Evolutionary conservation across 2,329 filamentous ascomycete genomes (phyloP).

Genomic region (Aureobasidium musti): DNA sequence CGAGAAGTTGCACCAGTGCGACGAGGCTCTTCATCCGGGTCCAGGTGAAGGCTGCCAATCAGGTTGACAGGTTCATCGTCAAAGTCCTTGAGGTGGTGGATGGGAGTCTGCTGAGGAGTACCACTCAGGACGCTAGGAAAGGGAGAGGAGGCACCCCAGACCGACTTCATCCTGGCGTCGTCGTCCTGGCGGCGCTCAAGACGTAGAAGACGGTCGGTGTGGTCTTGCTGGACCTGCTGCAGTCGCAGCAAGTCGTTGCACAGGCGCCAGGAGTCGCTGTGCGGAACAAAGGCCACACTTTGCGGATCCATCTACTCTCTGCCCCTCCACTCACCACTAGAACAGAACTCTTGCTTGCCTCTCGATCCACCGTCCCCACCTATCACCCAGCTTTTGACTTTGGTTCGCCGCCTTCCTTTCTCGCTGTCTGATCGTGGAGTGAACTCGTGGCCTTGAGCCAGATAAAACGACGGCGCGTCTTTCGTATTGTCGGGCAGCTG

Average conservation of each 20-base stretch:
- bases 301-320: constrained; percentile 60
- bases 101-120: constrained; percentile 77
- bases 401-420: background rate
- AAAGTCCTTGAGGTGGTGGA: constrained; percentile 85
- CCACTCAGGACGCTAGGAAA: constrained; percentile 84
- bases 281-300: constrained; percentile 61
- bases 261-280: constrained; percentile 60
- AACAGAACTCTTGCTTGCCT: background rate
- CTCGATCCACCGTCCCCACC: background rate
- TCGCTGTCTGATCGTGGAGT: background rate
- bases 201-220: constrained; percentile 61
- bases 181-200: constrained; percentile 65
- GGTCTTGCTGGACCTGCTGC: constrained; percentile 61
- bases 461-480: background rate
- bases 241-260: constrained; percentile 64
- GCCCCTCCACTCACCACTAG: constrained; percentile 22
- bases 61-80: constrained; percentile 83
- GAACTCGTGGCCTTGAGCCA: background rate
- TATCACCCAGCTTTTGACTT: background rate
- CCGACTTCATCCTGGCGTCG: constrained; percentile 70
- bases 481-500: background rate
- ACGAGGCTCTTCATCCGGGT: constrained; percentile 82
- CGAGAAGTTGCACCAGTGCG: constrained; percentile 84
- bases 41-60: constrained; percentile 78
- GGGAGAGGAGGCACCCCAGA: constrained; percentile 82